These are phyloP conservation scores for Pseudomassariella vexata DNA, from an alignment of 2,329 filamentous ascomycete genomes.

Conservation along the genomic window DNA sequence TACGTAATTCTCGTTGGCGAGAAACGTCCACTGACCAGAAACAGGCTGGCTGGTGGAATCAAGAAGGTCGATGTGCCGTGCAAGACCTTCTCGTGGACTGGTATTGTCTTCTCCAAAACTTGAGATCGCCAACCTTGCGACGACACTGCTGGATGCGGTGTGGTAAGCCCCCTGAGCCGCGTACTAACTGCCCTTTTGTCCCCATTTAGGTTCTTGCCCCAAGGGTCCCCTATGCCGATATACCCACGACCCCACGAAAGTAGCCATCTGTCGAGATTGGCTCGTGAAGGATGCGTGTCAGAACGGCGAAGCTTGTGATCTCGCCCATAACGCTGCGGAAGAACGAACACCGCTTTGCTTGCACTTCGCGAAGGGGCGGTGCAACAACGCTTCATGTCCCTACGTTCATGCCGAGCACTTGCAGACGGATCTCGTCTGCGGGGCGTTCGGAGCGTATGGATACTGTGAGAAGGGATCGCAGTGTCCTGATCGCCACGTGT, in stretches of 20 bases:
- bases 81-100: slow-evolving; percentile 64
- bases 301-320: slow-evolving; percentile 74
- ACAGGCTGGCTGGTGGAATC: slow-evolving; percentile 45
- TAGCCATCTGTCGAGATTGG: slow-evolving; percentile 85
- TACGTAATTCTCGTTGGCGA: slow-evolving; percentile 39
- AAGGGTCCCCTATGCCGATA: slow-evolving; percentile 77
- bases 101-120: slow-evolving; percentile 48
- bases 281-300: slow-evolving; percentile 74
- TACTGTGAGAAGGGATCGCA: slow-evolving; percentile 79
- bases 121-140: slow-evolving; percentile 27
- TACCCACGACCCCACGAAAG: slow-evolving; percentile 77
- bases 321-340: slow-evolving; percentile 80
- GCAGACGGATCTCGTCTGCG: slow-evolving; percentile 73
- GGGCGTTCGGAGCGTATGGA: slow-evolving; percentile 76
- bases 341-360: slow-evolving; percentile 83
- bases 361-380: slow-evolving; percentile 86
- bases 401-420: slow-evolving; percentile 82
- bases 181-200: slow-evolving; percentile 35
- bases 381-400: slow-evolving; percentile 77
- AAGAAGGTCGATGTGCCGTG: slow-evolving; percentile 71
- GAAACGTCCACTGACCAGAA: slow-evolving; percentile 30
- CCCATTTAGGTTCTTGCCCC: slow-evolving; percentile 68
- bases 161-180: slow-evolving; percentile 31
- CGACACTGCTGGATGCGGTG: slow-evolving; percentile 22
- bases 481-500: slow-evolving; percentile 79